phyloP scores from a whole-genome alignment of 2,329 filamentous ascomycete genomes.

The Calonectria leucothoes region DNA sequence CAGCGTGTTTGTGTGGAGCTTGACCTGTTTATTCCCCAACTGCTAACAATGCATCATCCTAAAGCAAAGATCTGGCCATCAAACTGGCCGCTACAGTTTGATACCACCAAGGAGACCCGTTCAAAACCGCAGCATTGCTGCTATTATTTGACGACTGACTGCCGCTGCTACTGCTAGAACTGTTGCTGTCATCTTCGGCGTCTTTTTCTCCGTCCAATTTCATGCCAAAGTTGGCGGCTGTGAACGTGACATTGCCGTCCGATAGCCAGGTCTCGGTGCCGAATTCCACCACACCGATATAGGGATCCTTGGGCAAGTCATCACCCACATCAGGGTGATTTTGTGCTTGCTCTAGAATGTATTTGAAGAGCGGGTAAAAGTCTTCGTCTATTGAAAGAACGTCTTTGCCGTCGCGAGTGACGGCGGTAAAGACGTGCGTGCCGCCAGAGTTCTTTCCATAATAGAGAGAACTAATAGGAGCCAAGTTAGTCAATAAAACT shows the following conservation, averaged over 20 bases:
- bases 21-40: too few relatives aligned
- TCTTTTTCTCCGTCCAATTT: constrained; percentile 16
- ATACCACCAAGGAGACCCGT: neutral
- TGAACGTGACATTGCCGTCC: constrained; percentile 38
- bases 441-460: constrained; percentile 38
- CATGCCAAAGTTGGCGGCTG: constrained; percentile 40
- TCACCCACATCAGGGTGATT: constrained; percentile 21
- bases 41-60: too few relatives aligned
- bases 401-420: constrained; percentile 30
- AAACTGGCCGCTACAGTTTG: neutral
- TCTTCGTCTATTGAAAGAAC: constrained; percentile 36
- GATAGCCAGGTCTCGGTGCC: constrained; percentile 41
- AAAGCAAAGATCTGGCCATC: neutral
- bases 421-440: constrained; percentile 39
- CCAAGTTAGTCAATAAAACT: neutral
- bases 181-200: neutral
- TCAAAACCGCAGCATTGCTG: neutral
- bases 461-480: constrained; percentile 30
- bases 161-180: neutral
- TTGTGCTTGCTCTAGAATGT: constrained; percentile 34
- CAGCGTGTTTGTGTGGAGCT: too few relatives aligned
- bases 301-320: constrained; percentile 37
- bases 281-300: constrained; percentile 36
- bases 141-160: neutral
- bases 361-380: constrained; percentile 40